Conservation (phyloP, 2,329 filamentous ascomycete genomes). For the Pleomassaria siparia region DNA sequence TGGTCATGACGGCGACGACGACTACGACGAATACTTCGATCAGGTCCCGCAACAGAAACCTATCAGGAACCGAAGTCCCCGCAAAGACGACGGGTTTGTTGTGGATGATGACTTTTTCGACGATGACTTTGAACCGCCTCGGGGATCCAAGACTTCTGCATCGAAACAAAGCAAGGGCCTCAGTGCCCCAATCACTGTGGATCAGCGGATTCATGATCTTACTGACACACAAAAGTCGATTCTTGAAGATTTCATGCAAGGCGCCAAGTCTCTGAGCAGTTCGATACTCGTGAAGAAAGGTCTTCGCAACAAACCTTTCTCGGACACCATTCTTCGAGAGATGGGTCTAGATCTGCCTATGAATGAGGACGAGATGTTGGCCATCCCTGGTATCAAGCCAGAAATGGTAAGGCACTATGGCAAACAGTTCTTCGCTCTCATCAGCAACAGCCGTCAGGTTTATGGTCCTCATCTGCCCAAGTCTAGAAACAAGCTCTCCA, state of each 20-base stretch:
- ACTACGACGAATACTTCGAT: constrained; percentile 25
- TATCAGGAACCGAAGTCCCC: constrained; percentile 23
- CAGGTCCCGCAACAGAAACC: constrained; percentile 14
- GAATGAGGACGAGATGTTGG: constrained; percentile 61
- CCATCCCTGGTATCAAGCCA: constrained; percentile 63
- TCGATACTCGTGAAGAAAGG: constrained; percentile 61
- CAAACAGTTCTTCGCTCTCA: constrained; percentile 59
- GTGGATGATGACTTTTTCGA: constrained; percentile 40
- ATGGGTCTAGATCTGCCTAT: constrained; percentile 73
- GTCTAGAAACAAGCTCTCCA: constrained; percentile 14
- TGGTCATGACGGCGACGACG: constrained; percentile 29
- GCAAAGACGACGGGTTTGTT: constrained; percentile 40
- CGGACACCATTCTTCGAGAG: constrained; percentile 67
- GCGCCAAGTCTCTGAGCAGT: constrained; percentile 67
- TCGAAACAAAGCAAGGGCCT: constrained; percentile 43
- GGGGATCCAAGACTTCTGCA: constrained; percentile 36
- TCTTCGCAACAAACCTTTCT: constrained; percentile 64
- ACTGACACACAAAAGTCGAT: constrained; percentile 63
- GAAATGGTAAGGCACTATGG: constrained; percentile 67
- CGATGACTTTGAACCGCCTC: constrained; percentile 52
- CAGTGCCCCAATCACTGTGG: constrained; percentile 61
- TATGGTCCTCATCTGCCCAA: constrained; percentile 21
- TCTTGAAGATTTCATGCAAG: constrained; percentile 64
- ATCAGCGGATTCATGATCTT: constrained; percentile 57
- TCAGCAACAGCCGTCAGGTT: constrained; percentile 44